Evolutionary conservation across 371 early-diverging fungal genomes (phyloP).

Genomic region (Syncephalastrum racemosum): DNA sequence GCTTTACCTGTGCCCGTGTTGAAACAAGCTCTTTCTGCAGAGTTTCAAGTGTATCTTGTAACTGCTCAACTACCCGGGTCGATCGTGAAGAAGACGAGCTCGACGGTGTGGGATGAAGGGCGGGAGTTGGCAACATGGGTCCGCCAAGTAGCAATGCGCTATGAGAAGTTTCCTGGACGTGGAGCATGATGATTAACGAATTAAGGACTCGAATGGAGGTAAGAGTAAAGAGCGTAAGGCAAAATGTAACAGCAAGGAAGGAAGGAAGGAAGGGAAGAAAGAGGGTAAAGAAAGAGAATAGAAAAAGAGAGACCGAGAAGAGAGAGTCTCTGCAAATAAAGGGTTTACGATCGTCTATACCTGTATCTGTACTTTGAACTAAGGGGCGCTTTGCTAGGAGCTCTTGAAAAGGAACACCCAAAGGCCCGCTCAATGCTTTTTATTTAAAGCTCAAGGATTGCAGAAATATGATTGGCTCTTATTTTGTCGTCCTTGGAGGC

Average conservation of each 20-base stretch:
- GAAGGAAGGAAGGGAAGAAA: constrained; percentile 11
- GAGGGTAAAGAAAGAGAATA: constrained; percentile 11
- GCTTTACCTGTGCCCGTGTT: constrained; percentile 33
- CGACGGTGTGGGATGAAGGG: constrained; percentile 33
- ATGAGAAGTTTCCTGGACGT: constrained; percentile 19
- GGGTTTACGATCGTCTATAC: too few relatives aligned
- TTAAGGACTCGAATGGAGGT: constrained; percentile 3
- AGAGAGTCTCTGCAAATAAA: background rate
- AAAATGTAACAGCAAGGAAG: background rate
- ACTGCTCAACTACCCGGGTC: constrained; percentile 41
- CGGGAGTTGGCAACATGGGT: constrained; percentile 13
- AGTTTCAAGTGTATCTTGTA: constrained; percentile 24
- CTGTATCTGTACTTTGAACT: too few relatives aligned
- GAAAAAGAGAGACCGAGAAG: background rate
- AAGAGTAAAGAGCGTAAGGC: constrained; percentile 3
- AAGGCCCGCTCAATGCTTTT: too few relatives aligned
- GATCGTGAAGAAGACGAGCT: constrained; percentile 31
- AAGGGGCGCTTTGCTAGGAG: too few relatives aligned
- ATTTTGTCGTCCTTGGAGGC: too few relatives aligned
- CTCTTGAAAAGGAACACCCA: too few relatives aligned
- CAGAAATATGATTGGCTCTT: too few relatives aligned
- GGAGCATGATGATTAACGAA: constrained; percentile 11
- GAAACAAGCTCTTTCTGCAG: constrained; percentile 31
- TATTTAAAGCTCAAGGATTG: too few relatives aligned
- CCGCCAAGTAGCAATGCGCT: constrained; percentile 15